Base-by-base conservation (phyloP, 164 flowering plant genomes). In the Saururus chinensis region DNA sequence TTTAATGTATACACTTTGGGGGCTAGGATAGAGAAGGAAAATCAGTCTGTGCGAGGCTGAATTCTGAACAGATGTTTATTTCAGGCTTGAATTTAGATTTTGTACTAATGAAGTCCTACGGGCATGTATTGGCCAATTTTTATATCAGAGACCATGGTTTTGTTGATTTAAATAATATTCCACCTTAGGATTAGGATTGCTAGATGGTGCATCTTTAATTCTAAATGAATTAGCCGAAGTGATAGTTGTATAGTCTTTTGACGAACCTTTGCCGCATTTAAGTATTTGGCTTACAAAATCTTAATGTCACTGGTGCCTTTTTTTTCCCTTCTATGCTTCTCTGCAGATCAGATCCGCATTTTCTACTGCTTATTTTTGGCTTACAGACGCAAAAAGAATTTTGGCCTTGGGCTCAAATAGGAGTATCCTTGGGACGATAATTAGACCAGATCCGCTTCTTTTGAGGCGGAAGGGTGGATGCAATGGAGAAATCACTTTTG, bases 361-460 rank as follows among this genome's bases (percentile, higher is more conserved):
- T 79, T 67, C 77, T 19, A 87, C 82, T 92, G 99, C 96, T 26
- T 81, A 73, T 74, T 68, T 86, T 12, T 77, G 77, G 4, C 70
- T 93, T 62, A 88, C 96, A 26, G 88, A 84, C 73, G 67, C 76
- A 22, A 90, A 80, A 69, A 72, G 73, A 64, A 82, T 93, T 56
- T 41, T 76, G 65, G 68, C 70, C 48, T 79, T 93, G 56, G 95
- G 93, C 13, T 80, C 89, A 21, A 73, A 79, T 67, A 78, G 81
- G 75, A 88, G 99, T 69, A 93, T 93, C 64, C 95, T 90, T 24
- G 91, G 97, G 9, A 82, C 85, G 37, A 90, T 93, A 64, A 93
- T 93, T 49, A 79, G 99, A 70, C 89, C 99, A 26, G 99, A 93
- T 60, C 73, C 88, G 0, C 76, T 82, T 21, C 69, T 93, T 45